Evolutionary conservation across 148 eudicot genomes (phyloP).

Genomic region (Limonium bicolor): DNA sequence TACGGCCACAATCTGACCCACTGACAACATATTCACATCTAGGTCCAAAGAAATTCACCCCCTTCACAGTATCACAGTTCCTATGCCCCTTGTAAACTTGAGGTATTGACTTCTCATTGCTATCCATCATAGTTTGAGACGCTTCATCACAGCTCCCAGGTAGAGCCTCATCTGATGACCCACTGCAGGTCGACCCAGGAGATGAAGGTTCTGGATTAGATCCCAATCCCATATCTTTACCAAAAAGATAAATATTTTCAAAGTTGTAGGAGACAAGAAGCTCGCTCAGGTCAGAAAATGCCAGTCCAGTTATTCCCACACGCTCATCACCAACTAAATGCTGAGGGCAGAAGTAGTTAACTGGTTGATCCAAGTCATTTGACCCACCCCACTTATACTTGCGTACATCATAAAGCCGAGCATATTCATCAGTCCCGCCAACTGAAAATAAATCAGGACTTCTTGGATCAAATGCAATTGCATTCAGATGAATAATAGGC

Average conservation of each 20-base stretch:
- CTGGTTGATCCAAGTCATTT: slow-evolving; percentile 63
- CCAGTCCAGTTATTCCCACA: slow-evolving; percentile 73
- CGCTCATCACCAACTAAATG: slow-evolving; percentile 52
- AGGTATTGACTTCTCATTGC: slow-evolving; percentile 25
- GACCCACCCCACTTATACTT: slow-evolving; percentile 58
- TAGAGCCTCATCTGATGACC: slow-evolving; percentile 26
- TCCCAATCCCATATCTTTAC: slow-evolving; percentile 65
- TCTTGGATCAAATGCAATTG: slow-evolving; percentile 83
- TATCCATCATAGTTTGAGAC: slow-evolving; percentile 16
- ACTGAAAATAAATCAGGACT: slow-evolving; percentile 72
- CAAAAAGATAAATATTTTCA: slow-evolving; percentile 71
- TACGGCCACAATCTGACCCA: slow-evolving; percentile 95
- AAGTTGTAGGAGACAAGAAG: slow-evolving; percentile 70
- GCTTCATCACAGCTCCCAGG: slow-evolving; percentile 8
- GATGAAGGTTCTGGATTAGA: slow-evolving; percentile 33
- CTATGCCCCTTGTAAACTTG: slow-evolving; percentile 70
- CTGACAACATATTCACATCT: slow-evolving; percentile 77
- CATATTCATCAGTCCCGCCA: slow-evolving; percentile 75
- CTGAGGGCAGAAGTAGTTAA: slow-evolving; percentile 60
- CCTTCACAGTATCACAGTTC: slow-evolving; percentile 67
- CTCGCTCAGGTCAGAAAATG: slow-evolving; percentile 81
- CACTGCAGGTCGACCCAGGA: slow-evolving; percentile 17
- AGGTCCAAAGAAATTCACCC: slow-evolving; percentile 84
- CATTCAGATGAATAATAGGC: slow-evolving; percentile 34
- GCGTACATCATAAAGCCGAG: slow-evolving; percentile 83